These are phyloP conservation scores for Pythium graminicola DNA, from an alignment of 352 stramenopile species.

Conservation along the genomic window DNA sequence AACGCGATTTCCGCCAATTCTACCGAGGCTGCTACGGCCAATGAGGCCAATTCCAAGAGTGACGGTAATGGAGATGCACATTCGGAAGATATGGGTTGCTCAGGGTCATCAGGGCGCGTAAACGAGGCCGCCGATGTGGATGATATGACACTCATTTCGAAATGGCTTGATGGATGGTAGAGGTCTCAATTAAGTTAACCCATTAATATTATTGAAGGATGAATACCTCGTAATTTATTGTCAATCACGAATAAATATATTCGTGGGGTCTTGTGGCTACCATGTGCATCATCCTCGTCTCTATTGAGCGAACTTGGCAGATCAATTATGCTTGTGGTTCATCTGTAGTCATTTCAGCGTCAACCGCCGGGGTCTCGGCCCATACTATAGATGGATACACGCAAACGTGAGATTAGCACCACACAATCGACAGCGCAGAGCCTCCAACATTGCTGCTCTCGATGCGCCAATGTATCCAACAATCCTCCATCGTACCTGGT, in stretches of 20 bases:
- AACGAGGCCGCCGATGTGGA: too few relatives aligned
- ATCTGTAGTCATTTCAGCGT: constrained; percentile 11
- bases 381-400: constrained; percentile 36
- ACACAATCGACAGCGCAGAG: too few relatives aligned
- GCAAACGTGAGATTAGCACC: not conserved
- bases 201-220: too few relatives aligned
- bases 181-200: constrained; percentile 26
- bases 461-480: not conserved
- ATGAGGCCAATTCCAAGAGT: constrained; percentile 12
- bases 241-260: too few relatives aligned
- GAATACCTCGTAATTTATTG: too few relatives aligned
- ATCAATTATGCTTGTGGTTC: constrained; percentile 15
- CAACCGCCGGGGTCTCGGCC: constrained; percentile 40
- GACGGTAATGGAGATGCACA: not conserved
- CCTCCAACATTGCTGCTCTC: too few relatives aligned
- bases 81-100: too few relatives aligned
- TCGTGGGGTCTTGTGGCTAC: too few relatives aligned
- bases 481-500: constrained; percentile 36
- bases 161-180: not conserved
- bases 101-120: too few relatives aligned
- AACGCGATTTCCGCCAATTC: constrained; percentile 12
- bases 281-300: too few relatives aligned
- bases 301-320: too few relatives aligned
- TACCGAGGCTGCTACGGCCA: not conserved
- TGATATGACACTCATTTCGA: not conserved